phyloP scores from a whole-genome alignment of 805 yeast genomes.

The Cyberlindnera mrakii region DNA sequence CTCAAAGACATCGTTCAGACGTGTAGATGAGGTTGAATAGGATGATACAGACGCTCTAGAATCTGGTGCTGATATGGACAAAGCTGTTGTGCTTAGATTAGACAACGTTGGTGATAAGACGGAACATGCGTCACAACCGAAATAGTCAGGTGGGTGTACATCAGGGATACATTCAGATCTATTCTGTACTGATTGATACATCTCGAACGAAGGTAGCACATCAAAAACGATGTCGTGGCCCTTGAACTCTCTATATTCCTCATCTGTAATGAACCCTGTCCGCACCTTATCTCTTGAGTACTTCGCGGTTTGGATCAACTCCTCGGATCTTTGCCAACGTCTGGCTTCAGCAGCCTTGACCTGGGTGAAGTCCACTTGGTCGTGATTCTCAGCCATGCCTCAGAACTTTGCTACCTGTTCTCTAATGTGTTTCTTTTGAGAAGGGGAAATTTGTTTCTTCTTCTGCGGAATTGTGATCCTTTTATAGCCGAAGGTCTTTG shows the following conservation, averaged over 20 bases:
- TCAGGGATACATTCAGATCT: not conserved
- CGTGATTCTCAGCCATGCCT: constrained; percentile 2
- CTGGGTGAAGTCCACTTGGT: constrained; percentile 11
- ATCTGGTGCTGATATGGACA: not conserved
- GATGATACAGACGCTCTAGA: not conserved
- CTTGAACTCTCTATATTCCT: constrained; percentile 4
- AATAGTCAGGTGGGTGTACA: not conserved
- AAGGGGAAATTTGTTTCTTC: too few relatives aligned
- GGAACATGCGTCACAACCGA: constrained; percentile 7
- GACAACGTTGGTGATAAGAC: not conserved
- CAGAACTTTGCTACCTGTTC: not conserved
- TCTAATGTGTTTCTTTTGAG: too few relatives aligned
- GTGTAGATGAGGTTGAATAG: not conserved
- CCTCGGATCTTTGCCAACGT: constrained; percentile 6
- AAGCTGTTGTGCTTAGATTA: too few relatives aligned
- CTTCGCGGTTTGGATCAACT: constrained; percentile 1
- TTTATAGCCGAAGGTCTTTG: too few relatives aligned
- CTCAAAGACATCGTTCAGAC: not conserved
- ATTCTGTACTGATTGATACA: constrained; percentile 44
- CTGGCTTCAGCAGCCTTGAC: constrained; percentile 8
- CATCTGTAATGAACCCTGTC: constrained; percentile 8
- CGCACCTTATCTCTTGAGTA: constrained; percentile 3
- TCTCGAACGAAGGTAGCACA: constrained; percentile 62
- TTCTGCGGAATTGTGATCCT: too few relatives aligned
- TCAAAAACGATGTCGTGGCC: constrained; percentile 31